Percentiles rank a stretch among this genome's conserved stretches.
These are phyloP conservation scores for Exophiala bonariae DNA, from an alignment of 2,329 filamentous ascomycete species.

Conservation along the genomic window DNA sequence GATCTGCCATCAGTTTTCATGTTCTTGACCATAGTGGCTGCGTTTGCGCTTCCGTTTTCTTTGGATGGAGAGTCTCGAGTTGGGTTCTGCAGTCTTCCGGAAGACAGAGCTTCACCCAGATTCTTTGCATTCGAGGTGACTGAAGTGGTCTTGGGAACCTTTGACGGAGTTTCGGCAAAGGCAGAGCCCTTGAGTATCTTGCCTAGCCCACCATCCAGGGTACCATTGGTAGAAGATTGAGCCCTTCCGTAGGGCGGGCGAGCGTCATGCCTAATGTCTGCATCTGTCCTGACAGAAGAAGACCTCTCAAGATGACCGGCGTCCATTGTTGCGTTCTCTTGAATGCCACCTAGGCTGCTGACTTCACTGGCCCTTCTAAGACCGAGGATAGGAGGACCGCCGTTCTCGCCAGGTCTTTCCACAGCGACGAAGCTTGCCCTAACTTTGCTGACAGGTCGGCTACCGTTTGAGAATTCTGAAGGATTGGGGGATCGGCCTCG, in stretches of 20 bases:
- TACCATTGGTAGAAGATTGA: neutral
- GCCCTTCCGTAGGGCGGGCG: neutral
- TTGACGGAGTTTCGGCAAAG: conserved; percentile 24
- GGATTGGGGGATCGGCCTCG: conserved; percentile 67
- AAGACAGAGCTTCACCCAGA: conserved; percentile 11
- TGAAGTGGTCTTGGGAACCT: conserved; percentile 4
- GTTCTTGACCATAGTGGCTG: conserved; percentile 18
- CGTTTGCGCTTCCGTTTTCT: conserved; percentile 15
- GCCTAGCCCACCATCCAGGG: conserved; percentile 23
- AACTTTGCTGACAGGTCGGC: conserved; percentile 71
- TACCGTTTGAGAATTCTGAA: conserved; percentile 41
- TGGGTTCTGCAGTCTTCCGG: conserved; percentile 12
- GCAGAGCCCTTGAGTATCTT: conserved; percentile 34
- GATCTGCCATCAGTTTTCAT: conserved; percentile 10
- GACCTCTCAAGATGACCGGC: conserved; percentile 5
- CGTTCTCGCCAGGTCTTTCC: conserved; percentile 51
- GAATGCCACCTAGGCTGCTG: conserved; percentile 26
- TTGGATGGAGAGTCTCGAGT: conserved; percentile 8
- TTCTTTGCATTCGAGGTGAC: conserved; percentile 10
- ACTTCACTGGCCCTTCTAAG: conserved; percentile 42
- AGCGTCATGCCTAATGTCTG: conserved; percentile 23
- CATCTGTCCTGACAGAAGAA: conserved; percentile 35
- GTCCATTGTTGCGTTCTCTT: conserved; percentile 25
- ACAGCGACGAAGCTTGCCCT: conserved; percentile 74
- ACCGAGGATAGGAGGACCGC: conserved; percentile 38